Evolutionary conservation across 768 basidiomycete genomes (phyloP), one percentile per base, ranked within the genome.

Genomic region (Agaricus blazei): DNA sequence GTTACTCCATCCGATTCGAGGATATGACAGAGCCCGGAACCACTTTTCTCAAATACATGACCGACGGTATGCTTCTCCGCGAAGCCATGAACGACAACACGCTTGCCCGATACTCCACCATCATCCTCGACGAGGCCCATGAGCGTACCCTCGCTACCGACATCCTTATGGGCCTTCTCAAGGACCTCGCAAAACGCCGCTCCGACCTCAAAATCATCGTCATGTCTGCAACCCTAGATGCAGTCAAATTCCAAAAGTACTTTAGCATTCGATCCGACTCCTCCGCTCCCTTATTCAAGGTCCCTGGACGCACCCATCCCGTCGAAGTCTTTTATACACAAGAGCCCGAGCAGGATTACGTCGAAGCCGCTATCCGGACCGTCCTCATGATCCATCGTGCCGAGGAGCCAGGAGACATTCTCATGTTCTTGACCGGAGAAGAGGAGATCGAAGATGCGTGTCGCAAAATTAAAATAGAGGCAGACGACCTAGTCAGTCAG

Each of bases 1-100:
- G 96, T 53, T 99, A 99, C 71, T 93, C 92, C 3, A 98, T 98
- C 64, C 92, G 96, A 68, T 99, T 98, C 68, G 96, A 99, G 70
- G 97, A 98, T 68, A 88, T 93, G 90, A 89, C 96, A 42, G 81
- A 91, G 62, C 75, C 83, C 0, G 88, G 90, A 0, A 89, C 87
- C 31, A 98, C 97, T 0, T 97, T 99, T 72, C 78, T 99, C 60
- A 98, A 97, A 68, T 98, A 99, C 75, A 97, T 98, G 95, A 99
- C 97, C 14, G 97, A 99, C 63, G 97, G 96, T 81, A 97, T 98
- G 94, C 85, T 93, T 53, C 82, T 96, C n/a, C 86, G 94, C 19
- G 94, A 97, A 74, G 94, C 93, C 4, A 99, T 98, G 95, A 92
- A 95, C 70, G 96, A 98, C 70, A 89, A 92, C 8, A 79, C 83